A percentile compares a stretch with the other conserved stretches of the same genome.
These are phyloP conservation scores for Colletotrichum brevisporum DNA, from an alignment of 2,329 filamentous ascomycete species.

Conservation along the genomic window DNA sequence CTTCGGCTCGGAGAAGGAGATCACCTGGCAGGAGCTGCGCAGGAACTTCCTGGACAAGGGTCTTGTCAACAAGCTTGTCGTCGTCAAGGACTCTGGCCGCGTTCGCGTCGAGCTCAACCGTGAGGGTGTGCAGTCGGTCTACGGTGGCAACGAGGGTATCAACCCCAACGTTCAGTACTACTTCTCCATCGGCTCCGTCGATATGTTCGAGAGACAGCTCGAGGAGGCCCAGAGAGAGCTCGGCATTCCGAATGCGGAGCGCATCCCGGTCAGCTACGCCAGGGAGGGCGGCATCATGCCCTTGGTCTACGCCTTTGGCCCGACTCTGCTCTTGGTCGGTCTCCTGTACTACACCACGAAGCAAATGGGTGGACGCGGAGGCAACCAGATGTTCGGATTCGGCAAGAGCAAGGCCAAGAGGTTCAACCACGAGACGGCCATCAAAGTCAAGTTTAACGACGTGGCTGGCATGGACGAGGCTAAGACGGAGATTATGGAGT, in stretches of 20 bases:
- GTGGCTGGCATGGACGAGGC: slow-evolving; percentile 99
- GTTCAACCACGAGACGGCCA: slow-evolving; percentile 96
- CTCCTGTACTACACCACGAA: slow-evolving; percentile 84
- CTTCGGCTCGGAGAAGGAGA: slow-evolving; percentile 71
- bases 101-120: slow-evolving; percentile 87
- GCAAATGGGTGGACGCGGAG: slow-evolving; percentile 78
- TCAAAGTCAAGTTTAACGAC: slow-evolving; percentile 97
- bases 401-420: slow-evolving; percentile 95
- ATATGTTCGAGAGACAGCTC: slow-evolving; percentile 90
- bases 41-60: slow-evolving; percentile 96
- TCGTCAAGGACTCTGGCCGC: slow-evolving; percentile 74
- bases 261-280: slow-evolving; percentile 92
- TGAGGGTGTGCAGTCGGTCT: slow-evolving; percentile 78
- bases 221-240: slow-evolving; percentile 92
- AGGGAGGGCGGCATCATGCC: slow-evolving; percentile 82
- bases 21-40: slow-evolving; percentile 97
- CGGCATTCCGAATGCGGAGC: slow-evolving; percentile 86
- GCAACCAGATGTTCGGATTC: slow-evolving; percentile 92
- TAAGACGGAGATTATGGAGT: slow-evolving; percentile 99
- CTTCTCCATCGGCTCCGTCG: slow-evolving; percentile 95
- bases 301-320: slow-evolving; percentile 83
- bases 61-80: slow-evolving; percentile 91
- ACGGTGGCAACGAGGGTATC: slow-evolving; percentile 78
- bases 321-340: slow-evolving; percentile 88
- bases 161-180: slow-evolving; percentile 84